Evolutionary conservation across 208 protist genomes (phyloP), one percentile per base, ranked within the genome.

Genomic region (Trichomonas gallinae): DNA sequence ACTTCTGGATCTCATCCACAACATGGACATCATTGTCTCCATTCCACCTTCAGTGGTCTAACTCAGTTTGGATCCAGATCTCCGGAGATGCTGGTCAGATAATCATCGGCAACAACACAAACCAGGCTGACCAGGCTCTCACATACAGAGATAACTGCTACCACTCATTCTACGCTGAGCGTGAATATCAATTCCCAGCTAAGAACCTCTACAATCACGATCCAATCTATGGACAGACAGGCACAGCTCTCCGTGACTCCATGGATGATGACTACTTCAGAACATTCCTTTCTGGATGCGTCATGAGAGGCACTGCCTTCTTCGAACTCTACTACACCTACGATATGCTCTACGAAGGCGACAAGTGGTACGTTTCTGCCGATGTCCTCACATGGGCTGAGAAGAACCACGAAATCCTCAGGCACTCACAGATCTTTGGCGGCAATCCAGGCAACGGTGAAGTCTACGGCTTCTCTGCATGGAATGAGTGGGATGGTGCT

Each of bases 41-140:
- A 46, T 89, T 89, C 83, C 83, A 89, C 31, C 38, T 89, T 31
- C 83, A 89, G 38, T 89, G 83, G 83, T 89, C 83, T 31, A 89
- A 89, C 38, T 89, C 83, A 0, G 83, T 89, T 31, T 89, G 83
- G 83, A 42, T 89, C 38, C 83, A 89, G 26, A 89, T 89, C 40
- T 89, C 83, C 9, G 40, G 83, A 48, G 83, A 89, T 89, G 38
- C 17, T 4, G 34, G 83, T 26, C 3, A 89, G 31, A 46, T 46
- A 9, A 89, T 46, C 38, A 46, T 89, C 15, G 81, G n/a, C 26
- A 42, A 42, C 8, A 85, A 85, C 36, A n/a, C 11, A 34, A 85
- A 85, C 36, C 10, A 42, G 0, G 0, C 8, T 42, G 81, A 85
- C 36, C 81, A 85, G 15, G 11, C 4, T 3, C 81, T 85, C 81